Percentiles rank a stretch among this genome's conserved stretches.
These are phyloP conservation scores for Orbilia brochopaga DNA, from an alignment of 2,329 filamentous ascomycete genomes.

Conservation along the genomic window DNA sequence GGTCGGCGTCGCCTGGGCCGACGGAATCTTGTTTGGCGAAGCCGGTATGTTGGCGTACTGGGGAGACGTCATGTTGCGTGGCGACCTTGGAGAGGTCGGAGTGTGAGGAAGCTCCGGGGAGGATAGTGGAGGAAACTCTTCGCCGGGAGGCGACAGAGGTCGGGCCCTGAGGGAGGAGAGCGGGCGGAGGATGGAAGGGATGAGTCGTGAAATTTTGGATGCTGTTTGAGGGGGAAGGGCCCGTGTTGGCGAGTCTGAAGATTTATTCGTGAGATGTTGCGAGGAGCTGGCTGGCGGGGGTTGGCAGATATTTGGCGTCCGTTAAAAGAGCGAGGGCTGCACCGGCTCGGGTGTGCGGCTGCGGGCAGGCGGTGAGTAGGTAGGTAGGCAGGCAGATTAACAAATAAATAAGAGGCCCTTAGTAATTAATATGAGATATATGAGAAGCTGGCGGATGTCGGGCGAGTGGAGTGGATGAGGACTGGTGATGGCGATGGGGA, in stretches of 20 bases:
- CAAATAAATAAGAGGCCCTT: no score
- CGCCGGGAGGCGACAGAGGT: constrained; percentile 50
- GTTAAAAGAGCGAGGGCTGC: background rate
- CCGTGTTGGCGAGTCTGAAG: constrained; percentile 32
- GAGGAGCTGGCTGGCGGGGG: constrained; percentile 12
- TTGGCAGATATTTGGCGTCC: background rate
- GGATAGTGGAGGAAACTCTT: constrained; percentile 48
- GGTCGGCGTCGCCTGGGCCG: constrained; percentile 49
- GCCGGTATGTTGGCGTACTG: constrained; percentile 50
- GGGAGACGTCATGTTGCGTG: constrained; percentile 49
- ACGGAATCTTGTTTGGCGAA: constrained; percentile 48
- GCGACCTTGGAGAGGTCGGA: constrained; percentile 49
- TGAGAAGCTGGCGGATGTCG: background rate
- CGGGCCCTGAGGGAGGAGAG: constrained; percentile 51
- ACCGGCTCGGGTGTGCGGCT: background rate
- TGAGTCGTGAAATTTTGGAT: constrained; percentile 52
- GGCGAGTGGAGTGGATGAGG: background rate
- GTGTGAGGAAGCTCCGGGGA: constrained; percentile 49
- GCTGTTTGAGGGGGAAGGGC: constrained; percentile 48
- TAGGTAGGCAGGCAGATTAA: background rate
- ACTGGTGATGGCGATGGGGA: constrained; percentile 1
- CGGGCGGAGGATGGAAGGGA: constrained; percentile 51
- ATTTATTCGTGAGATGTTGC: constrained; percentile 11
- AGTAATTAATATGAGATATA: no score
- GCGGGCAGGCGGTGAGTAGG: background rate